A percentile compares a stretch with the other conserved stretches of the same genome.
Evolutionary conservation across 1,139 yeast genomes (phyloP).

Genomic region (Wickerhamomyces sp.): DNA sequence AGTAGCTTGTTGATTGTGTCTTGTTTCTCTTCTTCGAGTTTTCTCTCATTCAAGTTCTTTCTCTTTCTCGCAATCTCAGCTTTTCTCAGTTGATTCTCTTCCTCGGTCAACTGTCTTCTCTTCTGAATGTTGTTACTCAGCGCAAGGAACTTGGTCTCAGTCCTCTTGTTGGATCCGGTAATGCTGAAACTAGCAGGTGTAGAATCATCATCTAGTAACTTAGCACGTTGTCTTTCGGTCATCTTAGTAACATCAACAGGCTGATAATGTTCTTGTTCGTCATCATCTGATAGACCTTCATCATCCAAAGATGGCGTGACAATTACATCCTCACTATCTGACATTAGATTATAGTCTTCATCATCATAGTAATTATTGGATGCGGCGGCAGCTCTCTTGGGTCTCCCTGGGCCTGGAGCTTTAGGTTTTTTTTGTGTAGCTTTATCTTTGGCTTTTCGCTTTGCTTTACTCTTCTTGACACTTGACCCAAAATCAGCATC

Average conservation of each 20-base stretch:
- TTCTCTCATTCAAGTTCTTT: slow-evolving; percentile 76
- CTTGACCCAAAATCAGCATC: slow-evolving; percentile 10
- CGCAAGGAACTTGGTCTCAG: slow-evolving; percentile 24
- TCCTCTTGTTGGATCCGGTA: neutral
- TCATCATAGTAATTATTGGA: slow-evolving; percentile 9
- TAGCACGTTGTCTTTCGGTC: slow-evolving; percentile 60
- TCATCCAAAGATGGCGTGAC: slow-evolving; percentile 23
- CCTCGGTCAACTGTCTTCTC: slow-evolving; percentile 64
- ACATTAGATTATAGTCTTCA: slow-evolving; percentile 13
- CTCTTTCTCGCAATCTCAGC: slow-evolving; percentile 89
- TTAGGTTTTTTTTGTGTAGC: neutral
- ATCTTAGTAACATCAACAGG: slow-evolving; percentile 42
- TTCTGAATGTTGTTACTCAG: slow-evolving; percentile 32
- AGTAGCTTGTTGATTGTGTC: slow-evolving; percentile 84
- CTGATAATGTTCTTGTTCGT: slow-evolving; percentile 17
- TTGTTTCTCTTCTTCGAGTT: slow-evolving; percentile 85
- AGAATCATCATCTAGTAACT: slow-evolving; percentile 33
- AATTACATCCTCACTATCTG: slow-evolving; percentile 20
- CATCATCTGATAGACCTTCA: slow-evolving; percentile 23
- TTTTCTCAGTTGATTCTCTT: slow-evolving; percentile 73
- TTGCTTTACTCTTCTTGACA: slow-evolving; percentile 12
- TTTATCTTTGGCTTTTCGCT: slow-evolving; percentile 6
- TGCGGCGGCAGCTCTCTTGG: slow-evolving; percentile 6
- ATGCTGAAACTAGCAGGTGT: neutral
- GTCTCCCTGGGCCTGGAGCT: slow-evolving; percentile 3